A percentile compares a stretch with the other conserved stretches of the same genome.
These are phyloP conservation scores for Rosa persica DNA, from an alignment of 306 rosid species.

Conservation along the genomic window DNA sequence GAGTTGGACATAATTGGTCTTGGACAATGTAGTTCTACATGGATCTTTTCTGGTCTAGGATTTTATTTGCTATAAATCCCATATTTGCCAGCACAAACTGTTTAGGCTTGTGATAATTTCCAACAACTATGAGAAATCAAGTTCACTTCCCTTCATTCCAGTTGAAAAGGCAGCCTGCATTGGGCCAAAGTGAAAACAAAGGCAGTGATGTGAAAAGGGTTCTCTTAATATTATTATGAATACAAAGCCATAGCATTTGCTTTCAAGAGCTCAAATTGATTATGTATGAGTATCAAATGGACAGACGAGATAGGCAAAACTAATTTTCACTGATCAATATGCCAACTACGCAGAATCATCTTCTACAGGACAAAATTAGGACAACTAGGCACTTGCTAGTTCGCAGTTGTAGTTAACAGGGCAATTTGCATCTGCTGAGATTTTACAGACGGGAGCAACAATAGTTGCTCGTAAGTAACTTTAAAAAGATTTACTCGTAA, in stretches of 20 bases:
- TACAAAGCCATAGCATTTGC: background rate
- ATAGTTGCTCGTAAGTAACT: background rate
- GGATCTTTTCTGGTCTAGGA: background rate
- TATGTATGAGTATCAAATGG: background rate
- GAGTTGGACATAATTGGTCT: background rate
- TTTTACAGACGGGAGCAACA: background rate
- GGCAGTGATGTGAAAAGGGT: background rate
- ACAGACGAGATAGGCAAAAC: background rate
- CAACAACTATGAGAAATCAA: background rate
- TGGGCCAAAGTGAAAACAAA: background rate
- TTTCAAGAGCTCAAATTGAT: background rate
- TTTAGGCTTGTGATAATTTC: background rate
- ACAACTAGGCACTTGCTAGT: background rate
- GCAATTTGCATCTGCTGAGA: background rate
- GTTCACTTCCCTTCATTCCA: background rate
- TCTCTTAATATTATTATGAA: background rate
- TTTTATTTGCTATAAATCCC: background rate
- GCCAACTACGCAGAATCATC: background rate
- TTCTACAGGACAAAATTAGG: background rate
- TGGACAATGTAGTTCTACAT: background rate
- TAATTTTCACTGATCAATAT: background rate
- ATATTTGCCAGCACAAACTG: background rate
- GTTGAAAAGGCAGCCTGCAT: background rate
- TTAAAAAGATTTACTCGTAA: background rate
- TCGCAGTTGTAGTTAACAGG: background rate